Evolutionary conservation across 495 filamentous ascomycete species (phyloP).

Genomic region (Astrocystis sublimbata): DNA sequence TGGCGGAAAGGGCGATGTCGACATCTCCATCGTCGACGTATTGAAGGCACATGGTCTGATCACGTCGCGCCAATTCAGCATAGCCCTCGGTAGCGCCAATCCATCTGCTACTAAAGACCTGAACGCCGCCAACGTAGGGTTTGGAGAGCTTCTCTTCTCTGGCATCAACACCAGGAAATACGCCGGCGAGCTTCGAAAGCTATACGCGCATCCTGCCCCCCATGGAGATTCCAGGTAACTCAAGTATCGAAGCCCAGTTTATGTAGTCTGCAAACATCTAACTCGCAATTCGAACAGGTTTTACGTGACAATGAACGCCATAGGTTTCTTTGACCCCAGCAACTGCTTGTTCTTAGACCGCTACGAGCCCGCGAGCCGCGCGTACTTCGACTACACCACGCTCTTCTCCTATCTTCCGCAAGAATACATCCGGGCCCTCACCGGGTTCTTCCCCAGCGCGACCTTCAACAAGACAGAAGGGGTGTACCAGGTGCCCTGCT

Average conservation of each 20-base stretch:
- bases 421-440: neutral
- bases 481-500: constrained; percentile 11
- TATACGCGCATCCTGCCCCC: neutral
- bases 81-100: constrained; percentile 13
- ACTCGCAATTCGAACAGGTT: neutral
- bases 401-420: constrained; percentile 3
- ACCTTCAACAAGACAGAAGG: constrained; percentile 1
- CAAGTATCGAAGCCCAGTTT: too few species aligned
- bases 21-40: neutral
- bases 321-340: constrained; percentile 10
- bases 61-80: constrained; percentile 17
- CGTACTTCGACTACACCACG: constrained; percentile 12
- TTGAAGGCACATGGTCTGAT: constrained; percentile 12
- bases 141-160: constrained; percentile 19
- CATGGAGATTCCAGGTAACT: constrained; percentile 10
- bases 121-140: neutral
- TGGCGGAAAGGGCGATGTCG: neutral
- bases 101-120: neutral
- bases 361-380: neutral
- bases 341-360: neutral
- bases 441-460: constrained; percentile 2
- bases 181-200: constrained; percentile 15
- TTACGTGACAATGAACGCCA: constrained; percentile 8
- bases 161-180: constrained; percentile 17
- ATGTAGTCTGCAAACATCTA: neutral